Percentiles rank a stretch among this genome's conserved stretches.
Evolutionary conservation across 768 basidiomycete species (phyloP).

Genomic region (Lactarius pseudohatsudake): DNA sequence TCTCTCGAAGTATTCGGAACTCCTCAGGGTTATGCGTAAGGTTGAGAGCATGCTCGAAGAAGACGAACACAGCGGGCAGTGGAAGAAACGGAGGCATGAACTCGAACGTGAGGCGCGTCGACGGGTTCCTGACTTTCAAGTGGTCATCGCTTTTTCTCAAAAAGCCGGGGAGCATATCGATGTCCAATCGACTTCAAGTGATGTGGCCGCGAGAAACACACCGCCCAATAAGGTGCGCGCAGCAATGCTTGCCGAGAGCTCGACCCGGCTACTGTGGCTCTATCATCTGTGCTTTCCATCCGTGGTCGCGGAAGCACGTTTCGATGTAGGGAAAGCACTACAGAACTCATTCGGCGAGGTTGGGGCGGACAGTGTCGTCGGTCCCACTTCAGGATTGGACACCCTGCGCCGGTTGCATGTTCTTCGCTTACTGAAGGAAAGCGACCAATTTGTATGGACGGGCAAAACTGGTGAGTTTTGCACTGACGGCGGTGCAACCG

Average conservation of each 20-base stretch:
- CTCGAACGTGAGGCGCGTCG: conserved; percentile 72
- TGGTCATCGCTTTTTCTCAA: conserved; percentile 81
- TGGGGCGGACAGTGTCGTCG: conserved; percentile 33
- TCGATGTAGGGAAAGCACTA: conserved; percentile 83
- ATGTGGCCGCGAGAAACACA: neutral
- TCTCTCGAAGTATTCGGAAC: conserved; percentile 64
- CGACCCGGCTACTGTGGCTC: conserved; percentile 78
- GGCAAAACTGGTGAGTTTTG: conserved; percentile 47
- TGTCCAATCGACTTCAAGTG: neutral
- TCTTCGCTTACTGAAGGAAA: conserved; percentile 67
- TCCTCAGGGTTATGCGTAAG: conserved; percentile 48
- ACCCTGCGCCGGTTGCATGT: conserved; percentile 76
- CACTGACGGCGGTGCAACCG: neutral
- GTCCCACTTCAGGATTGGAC: conserved; percentile 44
- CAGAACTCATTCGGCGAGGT: conserved; percentile 42
- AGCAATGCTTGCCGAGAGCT: conserved; percentile 73
- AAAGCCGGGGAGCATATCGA: neutral
- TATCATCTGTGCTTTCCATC: conserved; percentile 79
- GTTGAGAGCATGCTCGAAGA: conserved; percentile 59
- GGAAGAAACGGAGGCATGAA: conserved; percentile 64
- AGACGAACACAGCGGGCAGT: conserved; percentile 63
- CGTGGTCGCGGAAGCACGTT: conserved; percentile 74
- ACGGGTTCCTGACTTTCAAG: conserved; percentile 83
- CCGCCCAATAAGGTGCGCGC: conserved; percentile 41
- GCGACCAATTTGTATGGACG: conserved; percentile 78